These are phyloP conservation scores for Calocera viscosa DNA, from an alignment of 768 basidiomycete species.

Conservation along the genomic window DNA sequence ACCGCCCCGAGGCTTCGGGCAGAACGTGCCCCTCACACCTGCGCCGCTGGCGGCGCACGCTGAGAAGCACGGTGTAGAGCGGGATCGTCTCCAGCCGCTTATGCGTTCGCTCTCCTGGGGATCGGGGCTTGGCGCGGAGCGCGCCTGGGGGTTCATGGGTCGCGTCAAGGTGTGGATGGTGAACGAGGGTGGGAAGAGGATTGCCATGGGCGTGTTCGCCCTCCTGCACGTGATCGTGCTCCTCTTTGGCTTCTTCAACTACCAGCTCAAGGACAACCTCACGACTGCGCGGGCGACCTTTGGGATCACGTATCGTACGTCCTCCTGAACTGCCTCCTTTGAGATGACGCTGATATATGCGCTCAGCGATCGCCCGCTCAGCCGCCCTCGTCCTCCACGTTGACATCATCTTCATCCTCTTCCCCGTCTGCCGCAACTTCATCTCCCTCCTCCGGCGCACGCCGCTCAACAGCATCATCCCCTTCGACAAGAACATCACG, in stretches of 20 bases:
- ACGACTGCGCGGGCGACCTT: slow-evolving; percentile 52
- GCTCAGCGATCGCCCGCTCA: slow-evolving; percentile 65
- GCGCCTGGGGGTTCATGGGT: neutral
- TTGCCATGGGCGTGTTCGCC: slow-evolving; percentile 74
- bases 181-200: slow-evolving; percentile 55
- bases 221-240: slow-evolving; percentile 69
- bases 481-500: slow-evolving; percentile 85
- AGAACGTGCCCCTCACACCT: neutral
- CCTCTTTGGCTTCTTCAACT: slow-evolving; percentile 63
- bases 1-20: neutral
- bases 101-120: neutral
- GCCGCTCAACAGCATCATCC: slow-evolving; percentile 71
- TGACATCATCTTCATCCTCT: slow-evolving; percentile 84
- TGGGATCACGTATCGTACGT: slow-evolving; percentile 65
- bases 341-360: neutral
- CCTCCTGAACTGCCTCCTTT: slow-evolving; percentile 10
- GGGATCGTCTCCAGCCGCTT: neutral
- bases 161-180: neutral
- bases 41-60: slow-evolving; percentile 2
- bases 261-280: slow-evolving; percentile 67
- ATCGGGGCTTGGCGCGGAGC: neutral
- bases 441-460: slow-evolving; percentile 79
- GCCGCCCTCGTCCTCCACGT: slow-evolving; percentile 85
- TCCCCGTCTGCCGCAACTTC: slow-evolving; percentile 92
- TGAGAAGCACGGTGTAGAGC: neutral